Base-by-base conservation (phyloP, 345 rosid genomes). In the Gossypium stocksii region DNA sequence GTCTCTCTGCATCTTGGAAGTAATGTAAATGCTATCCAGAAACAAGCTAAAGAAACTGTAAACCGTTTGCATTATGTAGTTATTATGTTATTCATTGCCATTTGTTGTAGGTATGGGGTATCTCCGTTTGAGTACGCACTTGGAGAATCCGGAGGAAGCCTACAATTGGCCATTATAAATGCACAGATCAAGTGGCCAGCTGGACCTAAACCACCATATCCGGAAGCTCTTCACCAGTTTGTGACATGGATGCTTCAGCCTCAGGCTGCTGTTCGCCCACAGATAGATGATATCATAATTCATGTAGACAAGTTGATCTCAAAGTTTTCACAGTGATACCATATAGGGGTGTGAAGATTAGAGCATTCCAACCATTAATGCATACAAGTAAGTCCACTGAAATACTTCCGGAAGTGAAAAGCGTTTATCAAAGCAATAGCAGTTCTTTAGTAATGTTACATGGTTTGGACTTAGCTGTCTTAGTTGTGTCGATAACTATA, bases 201-300 rank as follows among this genome's bases (percentile, higher is more conserved):
- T 43, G 98, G 97, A 79, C 93, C 98, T 19, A 93, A 88, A 76
- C 85, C 89, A 34, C 86, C 92, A 22, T 93, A 93, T 66, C 99
- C 99, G 27, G 98, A 93, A 49, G 92, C 94, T 44, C 89, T 95
- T 38, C 99, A 89, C 82, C 90, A 93, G 81, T 95, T 95, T 27
- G 92, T 95, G 65, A 90, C 85, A 53, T 95, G 99, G 99, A 93
- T 95, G 99, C 92, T 95, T 78, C 99, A 93, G 85, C 89, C 98
- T 0, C 97, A 93, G 80, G 80, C 88, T 57, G 81, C 98, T 11
- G 93, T 95, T 68, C 94, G 98, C 61, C 99, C 99, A 3, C 70
- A 77, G 81, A 93, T 95, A 0, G 94, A 88, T 13, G 99, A 95
- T 77, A 87, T 95, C 58, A 84, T 95, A 76, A 87, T 95, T 79